Evolutionary conservation across 345 rosid genomes (phyloP), one percentile per base, ranked within the genome.

Genomic region (Erucastrum elatum): DNA sequence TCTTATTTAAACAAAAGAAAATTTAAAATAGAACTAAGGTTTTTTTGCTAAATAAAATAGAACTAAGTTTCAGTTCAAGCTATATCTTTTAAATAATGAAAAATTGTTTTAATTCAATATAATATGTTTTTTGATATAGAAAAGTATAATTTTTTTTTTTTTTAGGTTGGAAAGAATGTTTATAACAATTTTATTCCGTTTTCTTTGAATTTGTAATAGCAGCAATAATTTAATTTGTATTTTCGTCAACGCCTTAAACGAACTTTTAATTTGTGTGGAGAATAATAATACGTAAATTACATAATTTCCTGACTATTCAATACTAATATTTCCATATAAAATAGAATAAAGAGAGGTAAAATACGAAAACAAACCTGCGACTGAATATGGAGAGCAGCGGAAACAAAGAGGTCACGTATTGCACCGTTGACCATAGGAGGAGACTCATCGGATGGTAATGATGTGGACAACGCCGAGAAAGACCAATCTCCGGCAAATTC

Each of bases 401-500:
- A 75, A 15, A 51, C 59, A 66, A 91, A 90, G 2, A 83, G 82
- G 2, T 66, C 77, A 75, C 91, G 65, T 74, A 87, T 34, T 5
- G 85, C 88, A 1, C 65, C 63, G 64, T 88, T 87, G 1, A 91
- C 87, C 91, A 84, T 76, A 56, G 84, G 86, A 1, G 87, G 85
- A 34, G 77, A 84, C 66, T 87, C 92, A 1, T 55, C 84, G 62
- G 86, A 83, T 1, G 31, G 49, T 68, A 74, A 51, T 2, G 72
- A 82, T 29, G 70, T 63, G 1, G 62, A 63, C 55, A 88, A 77
- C 1, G 79, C 85, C 30, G 75, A 35, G 68, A 94, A 90, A 25
- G 82, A 15, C 17, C 33, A 75, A 55, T n/a, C 29, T 16, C 53
- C 65, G 13, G 29, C 46, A 13, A 30, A 63, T 44, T 64, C 60